Evolutionary conservation across 768 basidiomycete species (phyloP).

Genomic region (Suillus spraguei): DNA sequence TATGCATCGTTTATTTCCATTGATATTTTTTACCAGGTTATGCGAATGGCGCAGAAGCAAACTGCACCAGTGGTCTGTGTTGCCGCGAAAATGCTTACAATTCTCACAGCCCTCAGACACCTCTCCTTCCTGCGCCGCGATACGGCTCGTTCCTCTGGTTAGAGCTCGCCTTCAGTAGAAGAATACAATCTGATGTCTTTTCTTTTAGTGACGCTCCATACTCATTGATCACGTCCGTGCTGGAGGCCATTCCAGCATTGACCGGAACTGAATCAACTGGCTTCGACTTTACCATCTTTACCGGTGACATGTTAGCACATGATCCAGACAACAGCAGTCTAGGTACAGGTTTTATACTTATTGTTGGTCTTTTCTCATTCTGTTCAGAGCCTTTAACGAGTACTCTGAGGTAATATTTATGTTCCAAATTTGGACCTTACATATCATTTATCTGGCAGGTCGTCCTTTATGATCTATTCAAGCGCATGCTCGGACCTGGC

Average conservation of each 20-base stretch:
- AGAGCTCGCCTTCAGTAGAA: slow-evolving; percentile 1
- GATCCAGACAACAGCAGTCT: slow-evolving; percentile 67
- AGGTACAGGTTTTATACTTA: slow-evolving; percentile 41
- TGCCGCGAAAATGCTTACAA: slow-evolving; percentile 62
- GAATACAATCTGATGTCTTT: slow-evolving; percentile 14
- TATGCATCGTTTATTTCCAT: slow-evolving; percentile 5
- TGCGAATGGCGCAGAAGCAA: slow-evolving; percentile 69
- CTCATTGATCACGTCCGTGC: slow-evolving; percentile 57
- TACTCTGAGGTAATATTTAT: slow-evolving; percentile 59
- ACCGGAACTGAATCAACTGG: slow-evolving; percentile 61
- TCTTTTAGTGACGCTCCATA: slow-evolving; percentile 65
- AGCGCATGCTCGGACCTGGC: slow-evolving; percentile 58
- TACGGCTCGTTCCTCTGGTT: slow-evolving; percentile 68
- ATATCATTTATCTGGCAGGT: slow-evolving; percentile 40
- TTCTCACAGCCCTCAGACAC: slow-evolving; percentile 47
- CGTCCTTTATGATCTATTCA: slow-evolving; percentile 67
- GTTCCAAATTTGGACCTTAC: slow-evolving; percentile 12
- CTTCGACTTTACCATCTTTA: slow-evolving; percentile 68
- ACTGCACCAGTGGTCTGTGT: slow-evolving; percentile 68
- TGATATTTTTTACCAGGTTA: slow-evolving; percentile 48
- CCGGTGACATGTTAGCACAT: slow-evolving; percentile 76
- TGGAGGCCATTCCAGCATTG: slow-evolving; percentile 69
- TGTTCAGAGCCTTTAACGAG: slow-evolving; percentile 48
- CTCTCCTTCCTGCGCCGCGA: slow-evolving; percentile 63
- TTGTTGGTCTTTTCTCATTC: slow-evolving; percentile 2